Base-by-base conservation (phyloP, 805 yeast species). In the Spathaspora girioi region DNA sequence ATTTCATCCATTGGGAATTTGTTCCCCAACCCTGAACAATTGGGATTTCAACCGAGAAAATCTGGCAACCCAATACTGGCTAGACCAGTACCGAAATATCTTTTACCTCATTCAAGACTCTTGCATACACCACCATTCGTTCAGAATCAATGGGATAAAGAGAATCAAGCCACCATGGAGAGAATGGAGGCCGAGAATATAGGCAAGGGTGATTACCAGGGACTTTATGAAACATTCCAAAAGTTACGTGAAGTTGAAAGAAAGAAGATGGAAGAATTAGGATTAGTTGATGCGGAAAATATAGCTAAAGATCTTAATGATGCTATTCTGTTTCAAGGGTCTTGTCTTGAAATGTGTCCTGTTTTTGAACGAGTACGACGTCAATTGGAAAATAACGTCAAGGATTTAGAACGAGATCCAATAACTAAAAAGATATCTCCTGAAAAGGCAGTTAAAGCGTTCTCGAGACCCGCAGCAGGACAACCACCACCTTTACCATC, bases 401-500 rank as follows among this genome's bases (percentile, higher is more conserved):
- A 88, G 51, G 75, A 79, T 9, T 77, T 85, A 59, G 99, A 94
- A 68, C 84, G 77, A 56, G 90, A 86, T 54, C 80, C 84, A 2
- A 53, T 53, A 1, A 70, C 71, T 0, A 75, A 82, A 2, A 77
- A 71, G 54, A 86, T 90, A 5, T 77, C 89, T 0, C 65, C 80
- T 27, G 61, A 62, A 0, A 71, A 75, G 44, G 97, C 97, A 0
- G 80, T 94, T 6, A 94, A 94, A 68, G 96, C 97, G 1, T 94
- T 94, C 64, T 87, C 96, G 19, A 77, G 99, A 59, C 97, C 99
- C 0, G 97, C 96, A 15, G 97, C 98, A 0, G 99, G 98, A 6
- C 97, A 94, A 59, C 96, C 97, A 1, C 98, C 97, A 1, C 96
- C 98, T 2, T 72, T 94, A 52, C 99, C 99, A 0, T 90, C 97